Conservation (phyloP, 306 rosid genomes). For the Albizia julibrissin region DNA sequence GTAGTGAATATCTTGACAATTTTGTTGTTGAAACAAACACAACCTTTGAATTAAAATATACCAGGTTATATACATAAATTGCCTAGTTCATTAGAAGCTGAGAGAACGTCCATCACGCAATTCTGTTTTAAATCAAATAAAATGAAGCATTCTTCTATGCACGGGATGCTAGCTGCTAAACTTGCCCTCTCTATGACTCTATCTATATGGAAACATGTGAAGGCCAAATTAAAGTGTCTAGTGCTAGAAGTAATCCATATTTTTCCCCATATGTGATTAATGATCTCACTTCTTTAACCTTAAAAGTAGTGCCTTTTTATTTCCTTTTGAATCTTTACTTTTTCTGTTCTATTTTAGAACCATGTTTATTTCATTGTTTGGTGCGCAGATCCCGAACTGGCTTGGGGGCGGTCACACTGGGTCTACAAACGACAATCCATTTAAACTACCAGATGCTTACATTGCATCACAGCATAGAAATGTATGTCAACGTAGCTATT, state of each 20-base stretch:
- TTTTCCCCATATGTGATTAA: background rate
- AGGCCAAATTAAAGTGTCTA: background rate
- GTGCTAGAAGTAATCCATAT: background rate
- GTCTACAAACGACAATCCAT: constrained; percentile 79
- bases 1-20: background rate
- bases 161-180: background rate
- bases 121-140: background rate
- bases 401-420: constrained; percentile 65
- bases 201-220: background rate
- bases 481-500: constrained; percentile 48
- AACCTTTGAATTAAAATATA: background rate
- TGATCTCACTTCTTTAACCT: background rate
- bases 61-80: background rate
- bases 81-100: background rate
- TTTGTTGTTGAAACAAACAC: background rate
- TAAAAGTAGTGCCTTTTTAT: constrained; percentile 1
- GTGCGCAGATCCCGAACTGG: constrained; percentile 86
- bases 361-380: constrained; percentile 27
- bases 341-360: background rate
- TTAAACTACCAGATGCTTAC: constrained; percentile 76
- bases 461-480: constrained; percentile 70
- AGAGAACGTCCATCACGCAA: background rate
- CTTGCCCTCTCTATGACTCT: background rate
- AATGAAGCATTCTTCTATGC: background rate
- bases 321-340: background rate